Evolutionary conservation across 257 asterid genomes (phyloP), one percentile per base, ranked within the genome.

Genomic region (Solanum corneliomulleri): DNA sequence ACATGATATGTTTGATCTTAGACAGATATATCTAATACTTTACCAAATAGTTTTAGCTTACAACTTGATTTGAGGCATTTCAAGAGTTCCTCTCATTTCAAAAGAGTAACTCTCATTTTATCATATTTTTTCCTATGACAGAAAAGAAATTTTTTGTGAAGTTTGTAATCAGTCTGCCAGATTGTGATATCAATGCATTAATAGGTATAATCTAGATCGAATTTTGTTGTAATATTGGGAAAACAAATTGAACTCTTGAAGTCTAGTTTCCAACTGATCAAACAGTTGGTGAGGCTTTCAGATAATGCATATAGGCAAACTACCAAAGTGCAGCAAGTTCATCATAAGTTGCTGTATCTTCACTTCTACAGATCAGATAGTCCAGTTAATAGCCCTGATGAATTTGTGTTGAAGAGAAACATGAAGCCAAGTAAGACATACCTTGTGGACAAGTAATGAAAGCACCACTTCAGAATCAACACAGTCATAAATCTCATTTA

Each of bases 381-480:
- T 47, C 84, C 27, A 27, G 69, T 49, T 78, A 49, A 81, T 49
- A 31, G 45, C 69, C 69, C 68, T 9, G 27, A 81, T 3, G 69
- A 81, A 29, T 49, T 81, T 81, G 20, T 2, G 20, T 81, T 49
- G 18, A 29, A 49, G 60, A 23, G 14, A 52, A 47, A 35, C 21
- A 86, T 6, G 33, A 66, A 18, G 78, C 15, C 18, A 18, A 23
- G 75, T 42, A 81, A 86, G 74, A 74, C 70, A 87, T 91, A 95
- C 99, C 99, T 97, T 98, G 75, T 97, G 99, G 89, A 94, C 94
- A 85, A 95, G 98, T 88, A 97, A 90, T 88, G 95, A 91, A 71
- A 97, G 97, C 88, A 97, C 94, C 90, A 96, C 99, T 90, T 95
- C 98, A 87, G 98, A 92, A 93, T 97, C 98, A 89, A 94, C 98